Evolutionary conservation across 2,329 filamentous ascomycete genomes (phyloP).

Genomic region (Exophiala sp.): DNA sequence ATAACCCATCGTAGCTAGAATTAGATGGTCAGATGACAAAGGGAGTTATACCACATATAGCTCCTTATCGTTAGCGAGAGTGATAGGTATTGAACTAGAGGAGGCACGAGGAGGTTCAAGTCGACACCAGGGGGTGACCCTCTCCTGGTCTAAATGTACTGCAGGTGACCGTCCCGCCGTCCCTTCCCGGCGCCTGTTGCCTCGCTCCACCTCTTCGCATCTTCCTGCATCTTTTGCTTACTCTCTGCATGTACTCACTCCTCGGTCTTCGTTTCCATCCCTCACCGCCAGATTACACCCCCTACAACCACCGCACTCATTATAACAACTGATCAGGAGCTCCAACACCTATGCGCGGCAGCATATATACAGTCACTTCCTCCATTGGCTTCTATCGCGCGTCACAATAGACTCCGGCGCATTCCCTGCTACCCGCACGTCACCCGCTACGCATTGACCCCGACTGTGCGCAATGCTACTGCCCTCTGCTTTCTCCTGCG

Average conservation of each 20-base stretch:
- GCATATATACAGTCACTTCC: background rate
- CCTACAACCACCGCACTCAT: background rate
- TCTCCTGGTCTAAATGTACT: no score
- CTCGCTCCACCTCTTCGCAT: background rate
- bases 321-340: constrained; percentile 4
- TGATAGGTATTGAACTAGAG: no score
- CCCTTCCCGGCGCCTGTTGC: no score
- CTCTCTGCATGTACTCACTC: background rate
- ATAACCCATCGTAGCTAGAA: no score
- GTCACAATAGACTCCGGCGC: constrained; percentile 14
- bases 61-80: no score
- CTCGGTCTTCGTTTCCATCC: constrained; percentile 7
- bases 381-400: background rate
- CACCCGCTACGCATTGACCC: constrained; percentile 13
- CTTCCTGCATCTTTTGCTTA: constrained; percentile 1
- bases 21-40: no score
- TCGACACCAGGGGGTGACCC: no score
- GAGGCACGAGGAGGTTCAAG: no score
- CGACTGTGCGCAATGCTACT: constrained; percentile 36
- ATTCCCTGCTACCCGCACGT: constrained; percentile 5
- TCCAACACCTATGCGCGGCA: constrained; percentile 6
- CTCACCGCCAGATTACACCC: constrained; percentile 6
- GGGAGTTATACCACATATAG: no score
- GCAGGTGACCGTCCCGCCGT: no score
- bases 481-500: constrained; percentile 46